Evolutionary conservation across 75 land plant genomes (phyloP).

Genomic region (Sequoia sempervirens): DNA sequence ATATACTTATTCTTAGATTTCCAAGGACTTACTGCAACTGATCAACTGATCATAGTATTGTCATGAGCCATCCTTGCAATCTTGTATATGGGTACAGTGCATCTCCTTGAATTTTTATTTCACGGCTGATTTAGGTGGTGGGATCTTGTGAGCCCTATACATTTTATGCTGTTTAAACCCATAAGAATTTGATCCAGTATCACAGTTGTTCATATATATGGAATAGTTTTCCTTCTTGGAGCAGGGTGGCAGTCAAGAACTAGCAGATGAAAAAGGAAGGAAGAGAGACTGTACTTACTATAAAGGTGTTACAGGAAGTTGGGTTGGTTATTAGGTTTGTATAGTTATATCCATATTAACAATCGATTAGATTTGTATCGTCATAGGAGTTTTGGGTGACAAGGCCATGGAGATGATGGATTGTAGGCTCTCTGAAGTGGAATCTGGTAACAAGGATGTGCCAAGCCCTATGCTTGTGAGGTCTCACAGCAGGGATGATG

Average conservation of each 20-base stretch:
- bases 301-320: neutral
- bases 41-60: no score
- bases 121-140: neutral
- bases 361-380: no score
- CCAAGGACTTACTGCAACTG: neutral
- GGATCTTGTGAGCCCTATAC: neutral
- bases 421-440: neutral
- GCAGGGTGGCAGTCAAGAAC: neutral
- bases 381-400: no score
- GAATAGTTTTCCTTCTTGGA: neutral
- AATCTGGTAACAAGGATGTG: neutral
- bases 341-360: neutral
- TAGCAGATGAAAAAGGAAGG: neutral
- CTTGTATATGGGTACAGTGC: neutral
- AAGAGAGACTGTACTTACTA: neutral
- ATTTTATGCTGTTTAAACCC: neutral
- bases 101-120: neutral
- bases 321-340: neutral
- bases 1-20: neutral
- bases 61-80: no score
- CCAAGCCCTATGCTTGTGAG: neutral
- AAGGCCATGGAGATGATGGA: neutral
- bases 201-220: neutral
- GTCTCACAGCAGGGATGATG: neutral
- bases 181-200: neutral